Evolutionary conservation across 129 eudicot genomes (phyloP).

Genomic region (Tanacetum coccineum): DNA sequence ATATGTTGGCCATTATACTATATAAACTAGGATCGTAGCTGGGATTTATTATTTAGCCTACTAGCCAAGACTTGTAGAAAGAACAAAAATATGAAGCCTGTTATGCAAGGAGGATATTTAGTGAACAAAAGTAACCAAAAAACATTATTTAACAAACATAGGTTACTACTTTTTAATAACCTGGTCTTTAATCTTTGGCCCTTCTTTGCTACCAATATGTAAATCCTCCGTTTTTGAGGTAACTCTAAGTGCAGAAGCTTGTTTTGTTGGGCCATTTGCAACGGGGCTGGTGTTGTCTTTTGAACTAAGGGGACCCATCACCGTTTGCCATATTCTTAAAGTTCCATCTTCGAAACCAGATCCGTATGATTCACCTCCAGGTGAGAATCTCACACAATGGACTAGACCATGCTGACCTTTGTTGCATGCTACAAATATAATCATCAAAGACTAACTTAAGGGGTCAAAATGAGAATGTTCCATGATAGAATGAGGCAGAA

Average conservation of each 20-base stretch:
- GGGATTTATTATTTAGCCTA: too few relatives aligned
- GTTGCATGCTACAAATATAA: conserved; percentile 57
- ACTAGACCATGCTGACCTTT: conserved; percentile 93
- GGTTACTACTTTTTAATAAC: too few relatives aligned
- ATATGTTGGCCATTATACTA: too few relatives aligned
- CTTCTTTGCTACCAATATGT: too few relatives aligned
- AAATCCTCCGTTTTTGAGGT: conserved; percentile 26
- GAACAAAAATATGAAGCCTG: background rate
- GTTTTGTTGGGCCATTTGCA: conserved; percentile 33
- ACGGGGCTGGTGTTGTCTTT: conserved; percentile 30
- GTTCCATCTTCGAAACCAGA: too few relatives aligned
- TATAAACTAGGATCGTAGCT: too few relatives aligned
- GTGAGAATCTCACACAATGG: conserved; percentile 70
- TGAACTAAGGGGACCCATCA: conserved; percentile 18
- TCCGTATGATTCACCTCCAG: too few relatives aligned
- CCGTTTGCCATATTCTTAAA: too few relatives aligned
- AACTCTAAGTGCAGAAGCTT: conserved; percentile 30
- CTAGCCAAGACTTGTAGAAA: too few relatives aligned
- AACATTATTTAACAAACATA: background rate
- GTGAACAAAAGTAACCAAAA: background rate
- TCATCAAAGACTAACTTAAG: conserved; percentile 25
- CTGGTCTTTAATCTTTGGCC: too few relatives aligned
- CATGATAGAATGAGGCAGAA: too few relatives aligned
- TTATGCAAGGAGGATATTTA: conserved; percentile 8
- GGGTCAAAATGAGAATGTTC: too few relatives aligned